Base-by-base conservation (phyloP, 2,329 filamentous ascomycete genomes). In the Fusarium lyarnte region DNA sequence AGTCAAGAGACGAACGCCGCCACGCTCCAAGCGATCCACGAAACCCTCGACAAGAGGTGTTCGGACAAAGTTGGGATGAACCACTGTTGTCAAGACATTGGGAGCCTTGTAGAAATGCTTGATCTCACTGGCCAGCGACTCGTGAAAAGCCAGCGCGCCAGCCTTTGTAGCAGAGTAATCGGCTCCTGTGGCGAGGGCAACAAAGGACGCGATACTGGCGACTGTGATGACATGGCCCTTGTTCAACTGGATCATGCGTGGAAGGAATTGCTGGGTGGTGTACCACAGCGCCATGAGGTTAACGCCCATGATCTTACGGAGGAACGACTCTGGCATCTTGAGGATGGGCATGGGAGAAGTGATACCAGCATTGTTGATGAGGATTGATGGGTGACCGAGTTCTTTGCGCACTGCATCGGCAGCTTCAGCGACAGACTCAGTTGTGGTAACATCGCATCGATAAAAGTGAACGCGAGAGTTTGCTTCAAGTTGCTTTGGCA, bases 211-310 rank as follows among this genome's bases (percentile, higher is more conserved):
- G 45, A 90, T 83, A n/a, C 87, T 90, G 19, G 92, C 90, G 16
- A 94, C 87, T 1, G 90, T 93, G 38, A 94, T 88, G 47, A 94
- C 80, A 83, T 92, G 92, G 58, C 92, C 92, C 82, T 94, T 91
- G 82, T 93, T 89, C 9, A 78, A 75, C 29, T 82, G 77, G 49
- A 91, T 82, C 87, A 94, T 92, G 72, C 81, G 77, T 0, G 92
- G 92, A 2, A 94, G 83, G 79, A 93, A 93, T 71, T 91, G 87
- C 74, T 89, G 87, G 0, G 86, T 83, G 5, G 90, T 85, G 80
- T 85, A 89, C 84, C 89, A 93, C 81, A 93, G 89, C 1, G 89
- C 84, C 25, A 93, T 81, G 5, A 88, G 84, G 81, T 94, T 94
- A 73, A 94, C 89, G 58, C 89, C 88, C 78, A 93, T 92, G 54